Evolutionary conservation across 1,284 basidiomycete genomes (phyloP).

Genomic region (Ustilago hordei): DNA sequence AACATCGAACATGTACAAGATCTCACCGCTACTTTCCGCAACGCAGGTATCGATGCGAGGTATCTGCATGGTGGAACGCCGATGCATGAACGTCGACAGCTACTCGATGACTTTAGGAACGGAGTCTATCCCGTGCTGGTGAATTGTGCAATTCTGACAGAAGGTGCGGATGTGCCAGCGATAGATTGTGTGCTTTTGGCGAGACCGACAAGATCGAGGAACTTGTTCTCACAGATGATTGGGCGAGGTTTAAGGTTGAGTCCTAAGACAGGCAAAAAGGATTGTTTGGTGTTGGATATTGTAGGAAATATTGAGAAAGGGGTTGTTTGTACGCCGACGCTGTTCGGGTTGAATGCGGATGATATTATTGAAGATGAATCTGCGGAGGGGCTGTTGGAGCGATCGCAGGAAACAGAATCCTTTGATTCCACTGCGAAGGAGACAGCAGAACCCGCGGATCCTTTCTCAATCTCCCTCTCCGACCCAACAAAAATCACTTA

Average conservation of each 20-base stretch:
- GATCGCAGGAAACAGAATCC: constrained; percentile 19
- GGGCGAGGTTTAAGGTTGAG: constrained; percentile 91
- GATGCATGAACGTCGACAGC: constrained; percentile 75
- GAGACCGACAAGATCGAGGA: constrained; percentile 82
- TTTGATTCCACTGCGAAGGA: neutral
- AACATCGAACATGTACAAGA: constrained; percentile 84
- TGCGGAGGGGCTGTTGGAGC: constrained; percentile 31
- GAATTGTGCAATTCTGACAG: constrained; percentile 86
- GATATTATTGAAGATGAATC: constrained; percentile 74
- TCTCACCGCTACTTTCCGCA: constrained; percentile 80
- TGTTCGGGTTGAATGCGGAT: constrained; percentile 86
- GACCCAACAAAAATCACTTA: constrained; percentile 76
- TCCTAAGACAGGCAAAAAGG: constrained; percentile 81
- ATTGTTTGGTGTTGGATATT: constrained; percentile 92
- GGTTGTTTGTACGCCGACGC: constrained; percentile 82
- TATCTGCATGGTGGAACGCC: constrained; percentile 80
- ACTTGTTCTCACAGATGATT: constrained; percentile 95
- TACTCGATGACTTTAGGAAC: constrained; percentile 79
- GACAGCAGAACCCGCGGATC: constrained; percentile 7
- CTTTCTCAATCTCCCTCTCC: constrained; percentile 22
- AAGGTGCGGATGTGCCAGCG: constrained; percentile 66
- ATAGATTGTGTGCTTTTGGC: constrained; percentile 90
- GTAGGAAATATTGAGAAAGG: constrained; percentile 83
- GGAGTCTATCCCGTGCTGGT: constrained; percentile 86
- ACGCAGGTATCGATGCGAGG: constrained; percentile 85